Percentiles rank a stretch among this genome's conserved stretches.
phyloP scores from a whole-genome alignment of 2,329 filamentous ascomycete species.

The Penicillium sp. region DNA sequence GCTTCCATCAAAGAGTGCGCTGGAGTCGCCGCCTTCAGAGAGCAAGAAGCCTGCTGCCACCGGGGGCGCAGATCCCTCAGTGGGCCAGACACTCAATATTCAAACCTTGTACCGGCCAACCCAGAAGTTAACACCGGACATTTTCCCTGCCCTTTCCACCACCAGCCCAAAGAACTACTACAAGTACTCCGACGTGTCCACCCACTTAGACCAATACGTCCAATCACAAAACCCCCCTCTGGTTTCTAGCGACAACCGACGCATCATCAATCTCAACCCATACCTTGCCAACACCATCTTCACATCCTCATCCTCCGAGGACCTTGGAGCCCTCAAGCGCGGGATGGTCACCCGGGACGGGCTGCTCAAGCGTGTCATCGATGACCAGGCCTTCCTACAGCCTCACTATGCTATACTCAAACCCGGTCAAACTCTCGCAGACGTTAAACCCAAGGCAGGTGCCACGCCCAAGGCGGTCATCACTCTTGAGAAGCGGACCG shows the following conservation, averaged over 20 bases:
- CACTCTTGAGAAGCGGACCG: slow-evolving; percentile 63
- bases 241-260: slow-evolving; percentile 58
- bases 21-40: slow-evolving; percentile 34
- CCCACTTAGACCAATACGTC: slow-evolving; percentile 58
- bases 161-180: slow-evolving; percentile 57
- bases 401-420: slow-evolving; percentile 59
- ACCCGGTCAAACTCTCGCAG: slow-evolving; percentile 36
- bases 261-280: slow-evolving; percentile 62
- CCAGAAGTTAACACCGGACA: slow-evolving; percentile 57
- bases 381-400: slow-evolving; percentile 49
- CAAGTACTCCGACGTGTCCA: slow-evolving; percentile 60
- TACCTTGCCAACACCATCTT: slow-evolving; percentile 64
- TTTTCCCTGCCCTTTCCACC: slow-evolving; percentile 49
- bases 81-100: slow-evolving; percentile 47
- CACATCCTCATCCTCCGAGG: slow-evolving; percentile 52
- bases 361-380: slow-evolving; percentile 59
- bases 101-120: slow-evolving; percentile 59
- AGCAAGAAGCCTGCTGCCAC: slow-evolving; percentile 28
- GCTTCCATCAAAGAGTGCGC: slow-evolving; percentile 58
- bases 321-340: slow-evolving; percentile 58
- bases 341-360: slow-evolving; percentile 61
- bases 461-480: slow-evolving; percentile 61
- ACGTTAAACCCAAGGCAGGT: slow-evolving; percentile 63
- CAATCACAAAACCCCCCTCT: slow-evolving; percentile 55
- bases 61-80: slow-evolving; percentile 40